Conservation (phyloP, 163 green algal species). For the Volvox carteri region DNA sequence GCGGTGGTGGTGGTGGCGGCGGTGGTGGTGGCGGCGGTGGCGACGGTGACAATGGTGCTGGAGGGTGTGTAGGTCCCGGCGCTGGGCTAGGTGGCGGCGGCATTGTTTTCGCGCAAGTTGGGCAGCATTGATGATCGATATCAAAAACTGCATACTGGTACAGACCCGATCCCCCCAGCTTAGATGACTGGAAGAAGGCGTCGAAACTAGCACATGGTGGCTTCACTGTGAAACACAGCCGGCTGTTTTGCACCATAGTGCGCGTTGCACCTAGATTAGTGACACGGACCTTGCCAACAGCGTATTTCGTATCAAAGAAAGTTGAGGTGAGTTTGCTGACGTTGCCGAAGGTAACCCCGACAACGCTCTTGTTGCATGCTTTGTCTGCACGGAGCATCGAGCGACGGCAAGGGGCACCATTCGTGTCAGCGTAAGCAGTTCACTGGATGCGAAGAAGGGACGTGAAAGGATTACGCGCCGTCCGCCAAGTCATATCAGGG, state of each 20-base stretch:
- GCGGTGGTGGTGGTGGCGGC: conserved; percentile 18
- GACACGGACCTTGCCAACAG: conserved; percentile 55
- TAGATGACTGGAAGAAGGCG: conserved; percentile 42
- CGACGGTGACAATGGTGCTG: background rate
- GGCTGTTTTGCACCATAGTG: conserved; percentile 17
- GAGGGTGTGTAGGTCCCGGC: background rate
- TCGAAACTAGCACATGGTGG: conserved; percentile 52
- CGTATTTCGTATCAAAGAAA: conserved; percentile 58
- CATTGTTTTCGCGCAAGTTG: conserved; percentile 30
- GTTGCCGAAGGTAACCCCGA: conserved; percentile 9
- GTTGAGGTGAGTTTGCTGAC: background rate
- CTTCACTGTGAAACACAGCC: conserved; percentile 41
- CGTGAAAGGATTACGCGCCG: too few relatives aligned
- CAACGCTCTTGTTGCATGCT: conserved; percentile 33
- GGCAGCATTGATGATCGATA: conserved; percentile 52
- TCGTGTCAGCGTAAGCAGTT: too few relatives aligned
- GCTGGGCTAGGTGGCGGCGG: background rate
- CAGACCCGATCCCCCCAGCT: background rate
- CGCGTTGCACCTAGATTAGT: conserved; percentile 44
- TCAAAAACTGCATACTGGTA: conserved; percentile 62
- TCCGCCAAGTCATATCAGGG: too few relatives aligned
- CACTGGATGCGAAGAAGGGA: too few relatives aligned
- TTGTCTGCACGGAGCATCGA: conserved; percentile 42
- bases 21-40: conserved; percentile 15
- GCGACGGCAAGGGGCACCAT: too few relatives aligned